Percentiles rank a stretch among this genome's conserved stretches.
These are phyloP conservation scores for Populus trichocarpa DNA, from an alignment of 441 rosid species.

Conservation along the genomic window DNA sequence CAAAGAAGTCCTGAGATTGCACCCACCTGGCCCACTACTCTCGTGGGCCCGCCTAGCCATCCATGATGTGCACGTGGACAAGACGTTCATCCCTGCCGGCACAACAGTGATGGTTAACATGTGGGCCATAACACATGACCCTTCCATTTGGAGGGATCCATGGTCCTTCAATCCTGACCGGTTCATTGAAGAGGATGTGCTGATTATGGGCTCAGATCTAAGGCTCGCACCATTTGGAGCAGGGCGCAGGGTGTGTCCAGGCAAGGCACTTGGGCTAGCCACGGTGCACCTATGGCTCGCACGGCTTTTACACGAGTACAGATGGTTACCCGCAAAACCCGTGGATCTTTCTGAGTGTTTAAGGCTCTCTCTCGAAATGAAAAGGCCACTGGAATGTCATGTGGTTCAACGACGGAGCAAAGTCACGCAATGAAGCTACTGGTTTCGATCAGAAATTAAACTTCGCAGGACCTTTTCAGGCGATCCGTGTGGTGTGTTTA, in stretches of 20 bases:
- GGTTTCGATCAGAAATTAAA: neutral
- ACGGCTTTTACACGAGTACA: constrained; percentile 43
- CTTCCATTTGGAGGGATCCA: constrained; percentile 53
- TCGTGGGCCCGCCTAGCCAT: constrained; percentile 79
- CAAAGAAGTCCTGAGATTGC: constrained; percentile 56
- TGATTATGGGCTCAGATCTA: constrained; percentile 60
- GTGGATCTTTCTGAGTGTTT: constrained; percentile 52
- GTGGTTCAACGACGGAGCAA: constrained; percentile 10
- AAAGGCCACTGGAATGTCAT: constrained; percentile 42
- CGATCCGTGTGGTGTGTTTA: neutral
- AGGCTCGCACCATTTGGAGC: constrained; percentile 71
- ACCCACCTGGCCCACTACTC: constrained; percentile 71
- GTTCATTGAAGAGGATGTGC: constrained; percentile 45
- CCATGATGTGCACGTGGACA: constrained; percentile 56
- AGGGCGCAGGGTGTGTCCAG: constrained; percentile 68
- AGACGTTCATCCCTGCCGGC: constrained; percentile 54
- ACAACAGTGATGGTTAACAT: constrained; percentile 75
- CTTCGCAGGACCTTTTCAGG: neutral
- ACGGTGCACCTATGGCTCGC: constrained; percentile 68
- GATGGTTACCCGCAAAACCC: constrained; percentile 42
- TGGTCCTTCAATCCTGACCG: constrained; percentile 48
- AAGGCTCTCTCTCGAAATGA: constrained; percentile 59
- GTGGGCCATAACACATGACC: constrained; percentile 80
- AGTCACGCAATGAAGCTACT: neutral
- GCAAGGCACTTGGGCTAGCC: constrained; percentile 54